These are phyloP conservation scores for Leccinellum albellum DNA, from an alignment of 768 basidiomycete species.

Conservation along the genomic window DNA sequence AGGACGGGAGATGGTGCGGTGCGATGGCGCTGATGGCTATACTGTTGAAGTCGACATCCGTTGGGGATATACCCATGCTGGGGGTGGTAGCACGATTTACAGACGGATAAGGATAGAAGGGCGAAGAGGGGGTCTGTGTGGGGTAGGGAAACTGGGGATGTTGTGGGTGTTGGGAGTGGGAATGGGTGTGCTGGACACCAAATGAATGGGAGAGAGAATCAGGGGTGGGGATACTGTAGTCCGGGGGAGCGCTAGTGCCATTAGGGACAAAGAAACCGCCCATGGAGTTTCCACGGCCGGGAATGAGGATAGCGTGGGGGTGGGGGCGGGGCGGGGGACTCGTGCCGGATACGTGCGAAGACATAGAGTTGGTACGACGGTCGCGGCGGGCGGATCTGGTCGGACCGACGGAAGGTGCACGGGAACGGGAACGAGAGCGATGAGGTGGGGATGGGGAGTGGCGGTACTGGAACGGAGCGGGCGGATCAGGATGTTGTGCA, in stretches of 20 bases:
- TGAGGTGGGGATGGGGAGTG: constrained; percentile 29
- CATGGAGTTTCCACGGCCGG: constrained; percentile 36
- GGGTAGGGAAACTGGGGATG: constrained; percentile 23
- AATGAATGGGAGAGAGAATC: constrained; percentile 33
- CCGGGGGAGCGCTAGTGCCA: constrained; percentile 23
- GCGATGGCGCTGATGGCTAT: constrained; percentile 17
- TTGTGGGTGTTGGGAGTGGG: constrained; percentile 21
- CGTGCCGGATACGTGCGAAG: constrained; percentile 51
- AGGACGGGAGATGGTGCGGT: constrained; percentile 20
- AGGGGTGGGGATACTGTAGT: constrained; percentile 45
- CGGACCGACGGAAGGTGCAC: constrained; percentile 42
- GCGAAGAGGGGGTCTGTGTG: constrained; percentile 28
- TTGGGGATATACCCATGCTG: constrained; percentile 26
- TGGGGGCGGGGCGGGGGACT: constrained; percentile 44
- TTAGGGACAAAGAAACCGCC: constrained; percentile 31
- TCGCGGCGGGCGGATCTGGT: constrained; percentile 47
- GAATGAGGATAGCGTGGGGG: constrained; percentile 72
- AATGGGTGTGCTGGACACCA: constrained; percentile 31
- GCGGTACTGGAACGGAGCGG: constrained; percentile 22
- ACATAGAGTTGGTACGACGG: constrained; percentile 58
- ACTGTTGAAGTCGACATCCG: constrained; percentile 22
- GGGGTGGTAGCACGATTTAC: constrained; percentile 14
- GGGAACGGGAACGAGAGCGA: constrained; percentile 47
- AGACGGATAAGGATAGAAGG: constrained; percentile 26
- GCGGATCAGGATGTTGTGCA: constrained; percentile 40